phyloP scores from a whole-genome alignment of 2,329 filamentous ascomycete genomes.

The Neonectria punicea region DNA sequence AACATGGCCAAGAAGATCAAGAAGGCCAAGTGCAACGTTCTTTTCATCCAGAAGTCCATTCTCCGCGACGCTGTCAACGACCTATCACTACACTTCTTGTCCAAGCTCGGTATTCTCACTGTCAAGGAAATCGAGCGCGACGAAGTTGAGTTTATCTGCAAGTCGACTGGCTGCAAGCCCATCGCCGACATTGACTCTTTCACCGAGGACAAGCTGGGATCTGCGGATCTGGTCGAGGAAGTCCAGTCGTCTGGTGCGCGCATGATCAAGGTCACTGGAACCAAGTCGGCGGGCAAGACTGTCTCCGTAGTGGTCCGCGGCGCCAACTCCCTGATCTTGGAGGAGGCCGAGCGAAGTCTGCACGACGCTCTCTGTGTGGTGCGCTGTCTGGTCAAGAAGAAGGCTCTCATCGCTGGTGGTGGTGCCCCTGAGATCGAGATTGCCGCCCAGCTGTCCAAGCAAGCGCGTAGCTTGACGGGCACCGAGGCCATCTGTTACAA shows the following conservation, averaged over 20 bases:
- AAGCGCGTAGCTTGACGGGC: slow-evolving; percentile 83
- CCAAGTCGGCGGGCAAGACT: slow-evolving; percentile 85
- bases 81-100: slow-evolving; percentile 94
- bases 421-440: slow-evolving; percentile 98
- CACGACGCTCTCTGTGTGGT: slow-evolving; percentile 99
- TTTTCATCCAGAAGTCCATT: slow-evolving; percentile 98
- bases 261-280: slow-evolving; percentile 94
- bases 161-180: slow-evolving; percentile 98
- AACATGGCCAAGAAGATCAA: slow-evolving; percentile 99
- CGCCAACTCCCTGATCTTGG: slow-evolving; percentile 92
- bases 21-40: slow-evolving; percentile 99
- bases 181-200: slow-evolving; percentile 99
- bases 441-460: slow-evolving; percentile 84
- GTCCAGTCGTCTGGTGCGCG: slow-evolving; percentile 86
- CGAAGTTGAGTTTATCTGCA: slow-evolving; percentile 99
- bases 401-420: slow-evolving; percentile 96
- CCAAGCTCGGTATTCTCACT: slow-evolving; percentile 93
- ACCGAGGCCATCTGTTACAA: slow-evolving; percentile 99
- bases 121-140: slow-evolving; percentile 99
- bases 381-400: slow-evolving; percentile 98
- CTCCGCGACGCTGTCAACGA: slow-evolving; percentile 98
- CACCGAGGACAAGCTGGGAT: slow-evolving; percentile 96
- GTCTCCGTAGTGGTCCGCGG: slow-evolving; percentile 95
- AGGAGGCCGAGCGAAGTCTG: slow-evolving; percentile 95
- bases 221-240: slow-evolving; percentile 94